Conservation (phyloP, 768 basidiomycete genomes). For the Kwoniella heveanensis region DNA sequence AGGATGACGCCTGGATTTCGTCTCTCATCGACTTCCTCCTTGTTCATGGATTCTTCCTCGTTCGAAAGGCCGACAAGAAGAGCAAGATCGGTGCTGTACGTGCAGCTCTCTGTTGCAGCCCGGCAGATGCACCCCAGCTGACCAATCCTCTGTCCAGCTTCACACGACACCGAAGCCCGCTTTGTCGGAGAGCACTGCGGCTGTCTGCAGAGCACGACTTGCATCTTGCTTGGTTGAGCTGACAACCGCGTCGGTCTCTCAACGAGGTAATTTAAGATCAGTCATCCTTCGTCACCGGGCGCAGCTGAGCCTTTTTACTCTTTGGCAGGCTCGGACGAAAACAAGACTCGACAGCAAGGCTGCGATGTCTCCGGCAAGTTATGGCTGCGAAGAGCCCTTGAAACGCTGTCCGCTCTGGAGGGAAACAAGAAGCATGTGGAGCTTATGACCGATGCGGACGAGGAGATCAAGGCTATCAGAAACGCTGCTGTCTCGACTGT, state of each 20-base stretch:
- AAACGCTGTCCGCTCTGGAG: constrained; percentile 59
- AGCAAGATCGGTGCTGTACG: constrained; percentile 66
- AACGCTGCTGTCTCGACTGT: constrained; percentile 58
- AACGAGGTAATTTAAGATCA: constrained; percentile 59
- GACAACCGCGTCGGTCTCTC: constrained; percentile 62
- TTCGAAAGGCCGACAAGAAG: constrained; percentile 73
- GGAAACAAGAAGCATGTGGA: constrained; percentile 70
- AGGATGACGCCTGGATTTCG: constrained; percentile 75
- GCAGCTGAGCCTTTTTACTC: background rate
- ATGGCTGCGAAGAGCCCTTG: constrained; percentile 73
- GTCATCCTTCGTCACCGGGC: background rate
- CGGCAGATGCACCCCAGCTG: background rate
- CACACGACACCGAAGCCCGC: constrained; percentile 66
- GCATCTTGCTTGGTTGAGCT: constrained; percentile 75
- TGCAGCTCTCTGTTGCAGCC: constrained; percentile 27
- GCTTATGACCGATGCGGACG: constrained; percentile 62
- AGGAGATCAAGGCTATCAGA: constrained; percentile 62
- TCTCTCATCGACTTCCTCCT: constrained; percentile 77
- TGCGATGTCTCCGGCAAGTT: constrained; percentile 73
- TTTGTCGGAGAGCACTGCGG: constrained; percentile 72
- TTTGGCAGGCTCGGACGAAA: constrained; percentile 14
- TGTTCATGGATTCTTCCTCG: constrained; percentile 76
- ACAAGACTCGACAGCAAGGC: constrained; percentile 56
- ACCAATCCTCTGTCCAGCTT: constrained; percentile 60
- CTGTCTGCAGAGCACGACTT: constrained; percentile 69